These are phyloP conservation scores for Brassica balearica DNA, from an alignment of 441 rosid genomes.

Conservation along the genomic window DNA sequence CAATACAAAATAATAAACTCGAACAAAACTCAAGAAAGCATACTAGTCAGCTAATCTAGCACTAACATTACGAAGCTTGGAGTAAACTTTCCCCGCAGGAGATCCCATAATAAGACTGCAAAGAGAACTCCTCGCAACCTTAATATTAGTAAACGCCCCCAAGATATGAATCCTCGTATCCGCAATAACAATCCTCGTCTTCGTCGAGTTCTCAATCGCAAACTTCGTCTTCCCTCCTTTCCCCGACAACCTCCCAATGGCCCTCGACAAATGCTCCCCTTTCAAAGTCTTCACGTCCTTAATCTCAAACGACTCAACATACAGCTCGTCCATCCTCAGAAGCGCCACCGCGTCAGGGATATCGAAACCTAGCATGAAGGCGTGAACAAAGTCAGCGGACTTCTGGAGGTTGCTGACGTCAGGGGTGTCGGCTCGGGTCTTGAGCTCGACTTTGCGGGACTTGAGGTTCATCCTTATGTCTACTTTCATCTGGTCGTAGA, in stretches of 20 bases:
- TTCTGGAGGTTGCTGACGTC: conserved; percentile 80
- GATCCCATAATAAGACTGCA: conserved; percentile 91
- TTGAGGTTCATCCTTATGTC: conserved; percentile 87
- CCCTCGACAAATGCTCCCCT: conserved; percentile 85
- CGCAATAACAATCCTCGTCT: conserved; percentile 80
- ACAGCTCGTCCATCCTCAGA: conserved; percentile 79
- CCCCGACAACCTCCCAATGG: conserved; percentile 82
- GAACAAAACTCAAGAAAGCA: conserved; percentile 41
- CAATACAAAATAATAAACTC: background rate
- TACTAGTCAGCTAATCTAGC: conserved; percentile 63
- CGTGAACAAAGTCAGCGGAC: conserved; percentile 86
- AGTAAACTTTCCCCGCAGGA: conserved; percentile 89
- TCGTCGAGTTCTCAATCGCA: conserved; percentile 87
- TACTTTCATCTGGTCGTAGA: conserved; percentile 79
- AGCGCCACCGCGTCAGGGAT: conserved; percentile 74
- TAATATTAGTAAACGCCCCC: conserved; percentile 77
- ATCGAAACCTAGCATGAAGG: conserved; percentile 89
- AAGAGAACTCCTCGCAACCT: conserved; percentile 79
- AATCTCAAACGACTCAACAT: conserved; percentile 85
- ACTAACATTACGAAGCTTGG: conserved; percentile 69
- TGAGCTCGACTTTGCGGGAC: conserved; percentile 75
- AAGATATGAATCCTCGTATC: conserved; percentile 83
- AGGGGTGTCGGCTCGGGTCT: conserved; percentile 76
- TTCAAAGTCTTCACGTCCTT: conserved; percentile 86
- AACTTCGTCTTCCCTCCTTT: conserved; percentile 87